Evolutionary conservation across 768 basidiomycete genomes (phyloP), one percentile per base, ranked within the genome.

Genomic region (Postia placenta): DNA sequence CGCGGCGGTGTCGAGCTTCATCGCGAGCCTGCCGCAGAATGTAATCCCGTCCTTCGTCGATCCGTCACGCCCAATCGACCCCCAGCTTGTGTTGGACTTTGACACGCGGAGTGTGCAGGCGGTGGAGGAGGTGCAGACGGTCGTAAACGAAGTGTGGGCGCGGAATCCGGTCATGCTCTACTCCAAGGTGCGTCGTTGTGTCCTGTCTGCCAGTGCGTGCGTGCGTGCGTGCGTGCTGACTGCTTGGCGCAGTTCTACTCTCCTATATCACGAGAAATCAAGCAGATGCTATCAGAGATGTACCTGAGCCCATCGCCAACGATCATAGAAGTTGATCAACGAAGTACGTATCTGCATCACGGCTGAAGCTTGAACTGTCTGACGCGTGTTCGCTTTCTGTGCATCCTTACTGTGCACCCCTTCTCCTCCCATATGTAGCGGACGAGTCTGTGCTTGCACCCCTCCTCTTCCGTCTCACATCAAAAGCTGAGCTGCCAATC

Each of bases 21-120:
- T 91, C 36, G 80, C 80, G 0, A 81, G 83, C 44, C 73, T 88
- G 19, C 79, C 85, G 0, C 80, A 85, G 64, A 91, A 91, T 64
- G 73, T 83, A 48, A 79, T 92, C 49, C 87, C 90, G 1, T 61
- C 68, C 0, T 69, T 70, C 5, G 75, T 89, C 39, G 78, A 91
- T 58, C 84, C 89, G 0, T 56, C 71, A 11, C 54, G 56, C 11
- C 78, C 87, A 6, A 79, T 91, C 50, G 88, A 92, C 62, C 87
- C 90, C 3, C 78, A 88, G 57, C 78, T 91, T 49, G 76, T 92
- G 4, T 74, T 92, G 36, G 89, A 87, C 58, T 92, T 92, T 61
- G 87, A 92, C 61, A 85, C 85, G 0, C 77, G 81, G n/a, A 70
- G 77, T 37, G 67, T 76, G 2, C 73, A 75, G 12, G 86, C 87